These are phyloP conservation scores for Blastosporella zonata DNA, from an alignment of 1,284 basidiomycete species.

Conservation along the genomic window DNA sequence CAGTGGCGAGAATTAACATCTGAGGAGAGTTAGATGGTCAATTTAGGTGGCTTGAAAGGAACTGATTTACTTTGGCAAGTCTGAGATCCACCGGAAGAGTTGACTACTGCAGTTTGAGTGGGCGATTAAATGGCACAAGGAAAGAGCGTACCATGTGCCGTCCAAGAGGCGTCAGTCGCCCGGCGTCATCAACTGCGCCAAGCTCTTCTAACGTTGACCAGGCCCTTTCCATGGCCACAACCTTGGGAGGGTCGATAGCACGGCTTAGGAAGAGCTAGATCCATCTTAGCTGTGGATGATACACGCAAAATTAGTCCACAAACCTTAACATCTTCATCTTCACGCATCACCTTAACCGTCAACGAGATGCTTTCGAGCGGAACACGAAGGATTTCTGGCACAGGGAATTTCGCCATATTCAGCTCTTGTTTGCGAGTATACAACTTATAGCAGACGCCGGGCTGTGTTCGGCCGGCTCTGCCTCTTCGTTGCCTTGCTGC, in stretches of 20 bases:
- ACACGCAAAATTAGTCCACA: slow-evolving; percentile 19
- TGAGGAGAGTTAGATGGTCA: slow-evolving; percentile 25
- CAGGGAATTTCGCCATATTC: slow-evolving; percentile 70
- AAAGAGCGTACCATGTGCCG: slow-evolving; percentile 62
- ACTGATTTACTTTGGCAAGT: slow-evolving; percentile 69
- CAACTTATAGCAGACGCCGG: slow-evolving; percentile 82
- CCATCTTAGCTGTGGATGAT: not conserved
- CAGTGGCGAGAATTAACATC: slow-evolving; percentile 84
- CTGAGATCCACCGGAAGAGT: slow-evolving; percentile 88
- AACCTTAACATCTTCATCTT: slow-evolving; percentile 79
- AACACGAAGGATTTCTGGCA: slow-evolving; percentile 89
- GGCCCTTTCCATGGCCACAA: slow-evolving; percentile 77
- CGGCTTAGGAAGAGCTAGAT: slow-evolving; percentile 54
- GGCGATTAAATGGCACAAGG: not conserved
- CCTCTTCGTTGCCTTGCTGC: slow-evolving; percentile 85
- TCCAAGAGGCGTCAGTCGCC: slow-evolving; percentile 79
- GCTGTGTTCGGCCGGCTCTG: slow-evolving; percentile 85
- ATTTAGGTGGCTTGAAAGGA: not conserved
- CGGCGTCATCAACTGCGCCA: slow-evolving; percentile 69
- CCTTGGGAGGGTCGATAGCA: slow-evolving; percentile 83
- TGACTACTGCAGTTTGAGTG: slow-evolving; percentile 43
- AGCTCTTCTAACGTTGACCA: slow-evolving; percentile 75
- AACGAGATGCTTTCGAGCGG: slow-evolving; percentile 84
- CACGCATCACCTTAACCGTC: slow-evolving; percentile 80
- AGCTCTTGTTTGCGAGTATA: slow-evolving; percentile 77